Conservation (phyloP, 805 yeast species). For the Grigorovia humatica region DNA sequence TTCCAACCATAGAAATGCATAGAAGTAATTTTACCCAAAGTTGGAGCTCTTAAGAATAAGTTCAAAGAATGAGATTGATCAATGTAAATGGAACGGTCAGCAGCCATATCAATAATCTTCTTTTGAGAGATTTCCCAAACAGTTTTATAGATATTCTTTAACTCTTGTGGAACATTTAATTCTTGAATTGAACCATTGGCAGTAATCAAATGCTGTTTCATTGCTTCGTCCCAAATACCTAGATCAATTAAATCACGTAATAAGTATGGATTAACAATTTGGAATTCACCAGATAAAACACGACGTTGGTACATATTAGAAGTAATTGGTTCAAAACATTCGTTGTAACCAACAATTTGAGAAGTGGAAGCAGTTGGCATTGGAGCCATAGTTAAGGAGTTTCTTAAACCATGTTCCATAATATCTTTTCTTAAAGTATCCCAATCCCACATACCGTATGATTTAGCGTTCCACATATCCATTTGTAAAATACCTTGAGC, state of each 20-base stretch:
- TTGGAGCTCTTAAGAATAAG: slow-evolving; percentile 78
- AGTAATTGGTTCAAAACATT: slow-evolving; percentile 93
- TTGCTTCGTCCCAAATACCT: slow-evolving; percentile 71
- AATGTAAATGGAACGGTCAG: slow-evolving; percentile 68
- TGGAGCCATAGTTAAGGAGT: slow-evolving; percentile 82
- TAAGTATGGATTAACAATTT: slow-evolving; percentile 80
- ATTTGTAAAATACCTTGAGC: slow-evolving; percentile 77
- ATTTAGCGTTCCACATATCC: slow-evolving; percentile 77
- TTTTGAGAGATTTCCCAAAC: slow-evolving; percentile 95
- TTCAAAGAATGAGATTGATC: slow-evolving; percentile 93
- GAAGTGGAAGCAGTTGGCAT: slow-evolving; percentile 99
- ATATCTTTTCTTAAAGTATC: slow-evolving; percentile 51
- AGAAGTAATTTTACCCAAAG: slow-evolving; percentile 91
- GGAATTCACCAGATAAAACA: slow-evolving; percentile 88
- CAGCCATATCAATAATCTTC: slow-evolving; percentile 73
- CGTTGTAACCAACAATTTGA: slow-evolving; percentile 86
- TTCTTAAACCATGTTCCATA: slow-evolving; percentile 60
- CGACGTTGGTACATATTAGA: slow-evolving; percentile 87
- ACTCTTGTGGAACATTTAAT: slow-evolving; percentile 61
- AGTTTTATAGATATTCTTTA: slow-evolving; percentile 77
- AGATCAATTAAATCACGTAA: slow-evolving; percentile 70
- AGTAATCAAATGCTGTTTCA: slow-evolving; percentile 67
- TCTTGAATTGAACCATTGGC: slow-evolving; percentile 80
- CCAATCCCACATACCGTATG: slow-evolving; percentile 85
- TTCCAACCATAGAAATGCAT: slow-evolving; percentile 99